A percentile compares a stretch with the other conserved stretches of the same genome.
Conservation (phyloP, 1,284 basidiomycete species). For the Ceratobasidium sp. region DNA sequence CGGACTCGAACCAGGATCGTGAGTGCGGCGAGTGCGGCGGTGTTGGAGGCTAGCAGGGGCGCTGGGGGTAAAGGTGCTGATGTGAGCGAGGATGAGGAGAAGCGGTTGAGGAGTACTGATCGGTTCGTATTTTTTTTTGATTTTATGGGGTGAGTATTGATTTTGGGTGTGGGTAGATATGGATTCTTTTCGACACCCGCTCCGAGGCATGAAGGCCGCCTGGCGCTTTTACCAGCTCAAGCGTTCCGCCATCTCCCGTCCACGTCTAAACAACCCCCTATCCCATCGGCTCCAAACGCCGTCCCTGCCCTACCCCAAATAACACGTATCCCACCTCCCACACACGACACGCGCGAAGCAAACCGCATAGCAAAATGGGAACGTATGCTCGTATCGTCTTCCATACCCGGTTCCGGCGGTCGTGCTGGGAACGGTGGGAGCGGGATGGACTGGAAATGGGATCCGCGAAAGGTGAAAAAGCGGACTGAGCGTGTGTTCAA, state of each 20-base stretch:
- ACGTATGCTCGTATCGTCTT: slow-evolving; percentile 80
- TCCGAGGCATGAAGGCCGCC: slow-evolving; percentile 72
- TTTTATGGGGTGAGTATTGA: slow-evolving; percentile 41
- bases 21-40: slow-evolving; percentile 44
- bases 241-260: slow-evolving; percentile 74
- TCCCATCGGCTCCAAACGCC: slow-evolving; percentile 56
- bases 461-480: slow-evolving; percentile 52
- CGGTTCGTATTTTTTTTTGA: slow-evolving; percentile 67
- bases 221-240: slow-evolving; percentile 74
- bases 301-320: slow-evolving; percentile 65
- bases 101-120: slow-evolving; percentile 79
- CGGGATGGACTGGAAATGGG: slow-evolving; percentile 66
- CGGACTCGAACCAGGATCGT: slow-evolving; percentile 85
- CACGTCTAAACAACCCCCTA: slow-evolving; percentile 62
- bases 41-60: slow-evolving; percentile 58
- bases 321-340: slow-evolving; percentile 49
- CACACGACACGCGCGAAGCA: slow-evolving; percentile 67
- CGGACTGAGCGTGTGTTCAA: slow-evolving; percentile 85
- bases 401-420: slow-evolving; percentile 56
- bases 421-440: slow-evolving; percentile 77
- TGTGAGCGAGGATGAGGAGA: slow-evolving; percentile 67
- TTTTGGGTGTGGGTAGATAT: slow-evolving; percentile 67
- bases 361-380: slow-evolving; percentile 88
- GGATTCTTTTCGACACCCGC: slow-evolving; percentile 84
- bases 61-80: slow-evolving; percentile 61